Evolutionary conservation across 2,329 filamentous ascomycete genomes (phyloP), one percentile per base, ranked within the genome.

Genomic region (Amylocarpus encephaloides): DNA sequence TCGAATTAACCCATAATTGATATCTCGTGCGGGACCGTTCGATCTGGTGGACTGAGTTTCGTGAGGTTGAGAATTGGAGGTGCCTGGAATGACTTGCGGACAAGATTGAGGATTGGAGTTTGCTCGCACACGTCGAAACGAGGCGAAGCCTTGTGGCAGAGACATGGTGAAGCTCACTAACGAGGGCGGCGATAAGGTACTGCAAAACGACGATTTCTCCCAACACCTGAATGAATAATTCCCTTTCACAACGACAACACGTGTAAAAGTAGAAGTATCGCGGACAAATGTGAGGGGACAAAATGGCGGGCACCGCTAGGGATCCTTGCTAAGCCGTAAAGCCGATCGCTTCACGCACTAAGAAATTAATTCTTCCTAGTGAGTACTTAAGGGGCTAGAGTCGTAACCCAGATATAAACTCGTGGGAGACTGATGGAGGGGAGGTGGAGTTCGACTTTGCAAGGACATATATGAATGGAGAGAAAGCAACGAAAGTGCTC

Each of bases 81-180:
- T 53, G 33, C 54, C 52, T 36, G 63, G 60, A 32, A 64, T 64
- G 1, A 54, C 38, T 22, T 54, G 50, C n/a, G 62, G 60, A 54
- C 58, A 61, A 2, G 63, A 59, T 49, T 56, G 54, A 13, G 62
- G 62, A 33, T 52, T 51, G 15, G 61, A 64, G 32, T 51, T 49
- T 16, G 57, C 53, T 46, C 57, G 53, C 15, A 48, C 32, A 49
- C 49, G 50, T 46, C 59, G 54, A 36, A 38, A 11, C 16, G 62
- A 51, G 5, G 51, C 52, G 26, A 53, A 52, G 16, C 6, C 12
- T 34, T 53, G 34, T 40, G 61, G 54, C 18, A 59, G 49, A 34
- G 60, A 63, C 62, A 64, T 64, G 36, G 19, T 34, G 39, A 30
- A 33, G n/a, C 16, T 33, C 22, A 26, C 22, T 4, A 26, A 26